phyloP scores from a whole-genome alignment of 1,284 basidiomycete genomes.

The Somion occarium region DNA sequence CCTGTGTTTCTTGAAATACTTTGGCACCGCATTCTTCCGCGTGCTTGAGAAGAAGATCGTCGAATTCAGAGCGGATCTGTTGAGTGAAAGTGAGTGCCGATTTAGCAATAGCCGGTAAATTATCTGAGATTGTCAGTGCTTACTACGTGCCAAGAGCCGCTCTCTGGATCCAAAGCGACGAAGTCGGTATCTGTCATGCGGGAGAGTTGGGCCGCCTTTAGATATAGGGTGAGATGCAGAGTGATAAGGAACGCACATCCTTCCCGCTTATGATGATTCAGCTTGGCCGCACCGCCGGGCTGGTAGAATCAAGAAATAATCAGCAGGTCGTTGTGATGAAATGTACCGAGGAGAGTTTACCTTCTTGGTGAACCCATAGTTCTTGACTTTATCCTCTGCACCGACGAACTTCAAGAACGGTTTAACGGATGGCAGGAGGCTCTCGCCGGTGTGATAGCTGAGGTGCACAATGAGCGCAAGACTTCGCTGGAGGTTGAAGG shows the following conservation, averaged over 20 bases:
- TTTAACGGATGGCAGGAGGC: conserved; percentile 29
- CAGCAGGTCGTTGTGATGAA: neutral
- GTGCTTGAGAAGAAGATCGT: conserved; percentile 28
- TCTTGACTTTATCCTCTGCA: conserved; percentile 24
- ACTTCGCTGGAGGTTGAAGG: conserved; percentile 30
- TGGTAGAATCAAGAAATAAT: no score
- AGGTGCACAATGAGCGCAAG: neutral
- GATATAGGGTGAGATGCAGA: neutral
- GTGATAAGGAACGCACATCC: conserved; percentile 22
- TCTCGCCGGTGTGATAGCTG: conserved; percentile 32
- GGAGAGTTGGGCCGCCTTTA: no score
- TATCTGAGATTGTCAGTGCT: neutral
- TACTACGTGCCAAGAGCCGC: conserved; percentile 28
- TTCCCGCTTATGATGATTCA: conserved; percentile 28
- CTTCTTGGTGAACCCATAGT: conserved; percentile 28
- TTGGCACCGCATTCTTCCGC: conserved; percentile 23
- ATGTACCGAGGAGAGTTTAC: conserved; percentile 15
- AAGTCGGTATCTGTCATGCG: conserved; percentile 28
- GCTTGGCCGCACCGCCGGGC: conserved; percentile 32
- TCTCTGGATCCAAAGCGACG: conserved; percentile 23
- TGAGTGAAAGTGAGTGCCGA: neutral
- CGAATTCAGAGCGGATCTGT: conserved; percentile 29
- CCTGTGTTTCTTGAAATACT: conserved; percentile 26
- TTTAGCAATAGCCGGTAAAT: no score
- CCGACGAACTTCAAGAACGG: conserved; percentile 29